These are phyloP conservation scores for Salisapilia sapeloensis DNA, from an alignment of 352 stramenopile genomes.

Conservation along the genomic window DNA sequence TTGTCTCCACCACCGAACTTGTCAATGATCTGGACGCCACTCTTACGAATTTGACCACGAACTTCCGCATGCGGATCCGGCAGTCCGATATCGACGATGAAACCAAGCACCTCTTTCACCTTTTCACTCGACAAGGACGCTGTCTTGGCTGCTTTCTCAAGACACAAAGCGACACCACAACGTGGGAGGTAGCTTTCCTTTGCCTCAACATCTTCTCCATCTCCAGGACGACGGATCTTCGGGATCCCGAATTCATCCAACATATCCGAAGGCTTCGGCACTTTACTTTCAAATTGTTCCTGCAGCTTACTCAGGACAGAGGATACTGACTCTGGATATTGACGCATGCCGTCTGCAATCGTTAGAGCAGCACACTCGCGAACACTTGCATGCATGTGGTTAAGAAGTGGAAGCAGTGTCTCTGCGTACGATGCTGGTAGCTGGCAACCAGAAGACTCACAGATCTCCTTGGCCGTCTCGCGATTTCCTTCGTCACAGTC, in stretches of 20 bases:
- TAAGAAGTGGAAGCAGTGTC: constrained; percentile 48
- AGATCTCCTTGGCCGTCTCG: constrained; percentile 38
- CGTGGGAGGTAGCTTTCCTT: constrained; percentile 33
- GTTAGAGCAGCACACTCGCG: constrained; percentile 60
- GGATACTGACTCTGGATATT: constrained; percentile 58
- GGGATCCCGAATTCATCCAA: constrained; percentile 65
- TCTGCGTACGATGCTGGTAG: constrained; percentile 46
- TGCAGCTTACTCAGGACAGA: constrained; percentile 51
- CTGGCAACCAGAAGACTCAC: constrained; percentile 25
- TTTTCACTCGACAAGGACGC: constrained; percentile 29
- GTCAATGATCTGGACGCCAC: constrained; percentile 61
- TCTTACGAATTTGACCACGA: constrained; percentile 73
- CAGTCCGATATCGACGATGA: constrained; percentile 68
- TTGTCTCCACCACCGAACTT: constrained; percentile 42
- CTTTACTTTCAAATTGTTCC: constrained; percentile 32
- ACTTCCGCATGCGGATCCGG: constrained; percentile 52
- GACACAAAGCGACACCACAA: constrained; percentile 48
- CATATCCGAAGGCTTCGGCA: constrained; percentile 30
- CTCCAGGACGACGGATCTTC: constrained; percentile 33
- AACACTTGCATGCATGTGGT: constrained; percentile 55
- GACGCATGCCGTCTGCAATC: constrained; percentile 63
- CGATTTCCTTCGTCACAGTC: constrained; percentile 42
- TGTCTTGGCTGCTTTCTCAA: constrained; percentile 46
- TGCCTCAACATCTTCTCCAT: constrained; percentile 37
- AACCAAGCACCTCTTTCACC: constrained; percentile 50